Base-by-base conservation (phyloP, 192 early-diverging fungal genomes). In the Phlyctochytrium arcticum region DNA sequence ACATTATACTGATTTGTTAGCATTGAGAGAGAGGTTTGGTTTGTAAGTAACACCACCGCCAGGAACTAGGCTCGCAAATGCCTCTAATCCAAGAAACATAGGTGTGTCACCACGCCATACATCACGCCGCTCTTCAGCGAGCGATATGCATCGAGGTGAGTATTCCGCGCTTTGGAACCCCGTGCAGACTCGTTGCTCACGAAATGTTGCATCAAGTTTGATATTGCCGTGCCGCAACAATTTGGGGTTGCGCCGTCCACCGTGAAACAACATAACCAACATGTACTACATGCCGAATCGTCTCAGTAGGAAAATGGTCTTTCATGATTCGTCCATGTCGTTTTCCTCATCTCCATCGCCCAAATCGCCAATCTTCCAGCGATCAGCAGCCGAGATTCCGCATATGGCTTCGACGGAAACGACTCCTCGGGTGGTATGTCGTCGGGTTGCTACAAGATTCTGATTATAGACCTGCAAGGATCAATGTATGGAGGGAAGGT, bases 341-440 rank as follows among this genome's bases (percentile, higher is more conserved):
- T 53, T 24, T 53, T 24, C 50, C 21, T 53, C 50, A 53, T 53
- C 50, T 53, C 15, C 24, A 17, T 53, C 50, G 1, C 24, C 50
- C 24, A 36, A n/a, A 1, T 9, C 17, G n/a, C 62, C 62, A 8
- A 24, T 34, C 47, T 67, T 67, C 65, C 65, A 67, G 33, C 7
- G 5, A 46, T 26, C 29, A 34, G 19, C 26, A 5, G 9, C 56
- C n/a, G 31, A 15, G 3, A 67, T 24, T 5, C 17, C 29, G 8
- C 23, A 33, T 30, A 54, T 9, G 2, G 63, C 21, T 34, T 75
- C 75, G 31, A 73, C 68, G 3, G 79, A 72, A 6, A 79, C 47
- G 10, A 80, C 75, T 8, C 80, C 76, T 8, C 73, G 69, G 44
- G 65, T 69, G 2, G 77, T 81, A 35, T 83, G 73, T 33, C 72